Conservation (phyloP, 768 basidiomycete species). For the Mycena galericulata region DNA sequence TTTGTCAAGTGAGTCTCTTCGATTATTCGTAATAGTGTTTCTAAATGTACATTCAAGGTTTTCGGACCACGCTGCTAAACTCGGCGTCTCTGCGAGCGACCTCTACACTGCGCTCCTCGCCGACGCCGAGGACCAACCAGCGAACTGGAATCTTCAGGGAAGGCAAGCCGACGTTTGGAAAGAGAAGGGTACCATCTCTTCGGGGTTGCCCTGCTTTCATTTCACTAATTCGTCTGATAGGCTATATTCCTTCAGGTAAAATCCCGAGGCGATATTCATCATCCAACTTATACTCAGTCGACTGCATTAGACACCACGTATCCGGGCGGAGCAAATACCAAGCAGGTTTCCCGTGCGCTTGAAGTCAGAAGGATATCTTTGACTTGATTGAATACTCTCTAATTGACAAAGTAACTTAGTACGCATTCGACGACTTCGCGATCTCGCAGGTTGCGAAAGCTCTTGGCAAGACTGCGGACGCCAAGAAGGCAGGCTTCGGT, state of each 20-base stretch:
- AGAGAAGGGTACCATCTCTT: constrained; percentile 54
- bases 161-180: constrained; percentile 71
- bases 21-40: not conserved
- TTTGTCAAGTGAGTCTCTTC: constrained; percentile 63
- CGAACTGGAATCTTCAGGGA: constrained; percentile 74
- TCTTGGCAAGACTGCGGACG: constrained; percentile 63
- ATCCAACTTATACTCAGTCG: not conserved
- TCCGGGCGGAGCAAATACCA: constrained; percentile 68
- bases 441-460: constrained; percentile 73
- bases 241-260: constrained; percentile 39
- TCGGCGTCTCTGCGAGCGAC: constrained; percentile 61
- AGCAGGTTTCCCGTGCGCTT: constrained; percentile 71
- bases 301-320: constrained; percentile 48
- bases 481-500: constrained; percentile 68
- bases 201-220: not conserved
- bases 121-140: constrained; percentile 68
- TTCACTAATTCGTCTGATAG: constrained; percentile 13
- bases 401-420: constrained; percentile 46
- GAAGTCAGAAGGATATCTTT: constrained; percentile 50
- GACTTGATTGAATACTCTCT: not conserved
- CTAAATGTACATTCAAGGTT: constrained; percentile 51
- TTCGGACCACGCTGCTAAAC: constrained; percentile 57
- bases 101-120: constrained; percentile 69
- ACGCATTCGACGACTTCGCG: constrained; percentile 73
- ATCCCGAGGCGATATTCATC: not conserved